Conservation (phyloP, 306 rosid genomes). For the Cotoneaster glaucophyllus region DNA sequence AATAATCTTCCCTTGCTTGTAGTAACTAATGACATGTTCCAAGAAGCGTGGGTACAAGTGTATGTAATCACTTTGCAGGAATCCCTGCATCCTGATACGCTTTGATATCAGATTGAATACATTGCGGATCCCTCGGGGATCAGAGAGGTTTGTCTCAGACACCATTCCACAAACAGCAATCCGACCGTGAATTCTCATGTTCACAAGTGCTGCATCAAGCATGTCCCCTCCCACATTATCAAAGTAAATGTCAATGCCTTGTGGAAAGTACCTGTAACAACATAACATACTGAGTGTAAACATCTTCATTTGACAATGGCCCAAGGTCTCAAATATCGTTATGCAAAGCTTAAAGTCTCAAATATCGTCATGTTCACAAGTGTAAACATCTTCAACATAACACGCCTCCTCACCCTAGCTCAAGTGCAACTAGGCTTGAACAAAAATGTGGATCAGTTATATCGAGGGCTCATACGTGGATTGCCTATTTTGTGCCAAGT, state of each 20-base stretch:
- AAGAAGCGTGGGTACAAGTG: slow-evolving; percentile 30
- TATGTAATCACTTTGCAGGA: slow-evolving; percentile 30
- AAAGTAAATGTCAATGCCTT: slow-evolving; percentile 52
- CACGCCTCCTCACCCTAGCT: neutral
- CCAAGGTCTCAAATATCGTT: neutral
- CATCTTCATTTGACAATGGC: neutral
- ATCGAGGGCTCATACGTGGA: too few species aligned
- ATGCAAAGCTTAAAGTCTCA: too few species aligned
- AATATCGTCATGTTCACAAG: too few species aligned
- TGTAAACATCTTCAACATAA: neutral
- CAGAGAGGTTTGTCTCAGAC: slow-evolving; percentile 33
- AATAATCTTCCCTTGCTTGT: slow-evolving; percentile 42
- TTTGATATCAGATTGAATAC: slow-evolving; percentile 25
- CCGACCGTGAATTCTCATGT: slow-evolving; percentile 43
- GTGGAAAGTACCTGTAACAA: slow-evolving; percentile 34
- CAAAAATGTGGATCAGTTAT: neutral
- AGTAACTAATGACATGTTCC: slow-evolving; percentile 25
- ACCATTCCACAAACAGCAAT: slow-evolving; percentile 47
- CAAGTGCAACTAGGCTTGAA: neutral
- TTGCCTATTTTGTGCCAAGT: too few species aligned
- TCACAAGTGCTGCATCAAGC: slow-evolving; percentile 46
- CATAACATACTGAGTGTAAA: too few species aligned
- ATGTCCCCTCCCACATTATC: slow-evolving; percentile 53
- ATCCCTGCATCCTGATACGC: slow-evolving; percentile 40
- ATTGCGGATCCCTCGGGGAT: slow-evolving; percentile 29